Evolutionary conservation across 768 basidiomycete genomes (phyloP), one percentile per base, ranked within the genome.

Genomic region (Pleurotus cornucopiae): DNA sequence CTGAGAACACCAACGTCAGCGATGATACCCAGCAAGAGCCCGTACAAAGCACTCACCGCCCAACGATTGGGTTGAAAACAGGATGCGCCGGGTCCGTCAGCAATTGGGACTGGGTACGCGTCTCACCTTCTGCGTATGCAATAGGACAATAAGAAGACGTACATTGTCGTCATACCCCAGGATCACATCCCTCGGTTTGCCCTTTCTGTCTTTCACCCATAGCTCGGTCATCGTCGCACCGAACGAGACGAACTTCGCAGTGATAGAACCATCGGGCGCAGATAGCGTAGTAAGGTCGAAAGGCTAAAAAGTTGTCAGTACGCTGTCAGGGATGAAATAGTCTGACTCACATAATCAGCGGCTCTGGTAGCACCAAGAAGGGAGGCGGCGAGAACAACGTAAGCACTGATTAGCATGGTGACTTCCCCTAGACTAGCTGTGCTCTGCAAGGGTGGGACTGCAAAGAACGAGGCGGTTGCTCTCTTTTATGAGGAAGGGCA

Each of bases 101-200:
- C 37, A 80, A 64, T 11, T 62, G 61, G 5, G 72, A 68, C 77
- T 80, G 60, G 14, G 5, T 25, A 11, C 18, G 13, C 51, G 39
- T 30, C 45, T 34, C 7, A 44, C 48, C 16, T 38, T 20, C 25
- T 12, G 13, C 23, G 25, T 39, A 51, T 41, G 16, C 26, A 14
- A 41, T n/a, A 54, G 11, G 16, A 6, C 48, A 26, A 49, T 54
- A 6, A 53, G 26, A 18, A 26, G 60, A 69, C 70, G 56, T 48
- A 78, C 78, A 55, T 77, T 78, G 60, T 83, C 76, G 59, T 84
- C 81, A 59, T 81, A 84, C 1, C 83, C 82, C 1, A 83, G 69
- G n/a, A 83, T 69, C 7, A 85, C 74, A 63, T 84, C 82, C 46
- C 77, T 69, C 4, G 69, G 57, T n/a, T 71, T 70, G 2, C 79